Conservation (phyloP, 306 rosid genomes). For the Acacia confusa region DNA sequence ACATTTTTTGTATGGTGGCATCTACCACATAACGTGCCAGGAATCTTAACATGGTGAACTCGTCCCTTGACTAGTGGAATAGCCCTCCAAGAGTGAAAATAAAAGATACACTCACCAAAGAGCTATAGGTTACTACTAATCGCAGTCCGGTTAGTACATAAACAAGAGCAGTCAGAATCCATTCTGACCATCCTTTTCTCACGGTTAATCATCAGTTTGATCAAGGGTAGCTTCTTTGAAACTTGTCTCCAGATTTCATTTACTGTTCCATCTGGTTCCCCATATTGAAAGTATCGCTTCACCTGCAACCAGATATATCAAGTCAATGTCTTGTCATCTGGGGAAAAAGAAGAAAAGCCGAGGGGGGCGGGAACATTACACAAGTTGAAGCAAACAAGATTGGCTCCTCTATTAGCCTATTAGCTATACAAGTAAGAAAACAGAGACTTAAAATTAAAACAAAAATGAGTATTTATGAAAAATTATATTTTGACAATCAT, state of each 20-base stretch:
- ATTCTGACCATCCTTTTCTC: slow-evolving; percentile 63
- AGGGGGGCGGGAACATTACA: not conserved
- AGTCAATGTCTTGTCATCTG: not conserved
- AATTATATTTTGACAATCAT: not conserved
- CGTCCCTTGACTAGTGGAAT: slow-evolving; percentile 7
- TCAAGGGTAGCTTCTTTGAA: slow-evolving; percentile 70
- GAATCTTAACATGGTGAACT: not conserved
- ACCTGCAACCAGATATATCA: slow-evolving; percentile 53
- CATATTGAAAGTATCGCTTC: slow-evolving; percentile 73
- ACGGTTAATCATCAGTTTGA: slow-evolving; percentile 81
- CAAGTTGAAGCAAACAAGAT: not conserved
- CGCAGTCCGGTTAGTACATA: slow-evolving; percentile 69
- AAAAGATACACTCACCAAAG: slow-evolving; percentile 17
- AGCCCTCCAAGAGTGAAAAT: not conserved
- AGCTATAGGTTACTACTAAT: slow-evolving; percentile 25
- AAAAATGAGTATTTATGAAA: not conserved
- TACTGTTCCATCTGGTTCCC: slow-evolving; percentile 54
- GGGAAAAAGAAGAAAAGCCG: too few species aligned
- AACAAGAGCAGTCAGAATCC: slow-evolving; percentile 69
- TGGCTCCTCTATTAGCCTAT: not conserved
- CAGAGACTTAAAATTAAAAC: not conserved
- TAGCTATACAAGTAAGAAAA: not conserved
- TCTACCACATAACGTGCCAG: slow-evolving; percentile 32
- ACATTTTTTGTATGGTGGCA: not conserved
- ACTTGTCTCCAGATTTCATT: slow-evolving; percentile 93